Percentiles rank a stretch among this genome's conserved stretches.
phyloP scores from a whole-genome alignment of 768 basidiomycete genomes.

The Boletales sp. region DNA sequence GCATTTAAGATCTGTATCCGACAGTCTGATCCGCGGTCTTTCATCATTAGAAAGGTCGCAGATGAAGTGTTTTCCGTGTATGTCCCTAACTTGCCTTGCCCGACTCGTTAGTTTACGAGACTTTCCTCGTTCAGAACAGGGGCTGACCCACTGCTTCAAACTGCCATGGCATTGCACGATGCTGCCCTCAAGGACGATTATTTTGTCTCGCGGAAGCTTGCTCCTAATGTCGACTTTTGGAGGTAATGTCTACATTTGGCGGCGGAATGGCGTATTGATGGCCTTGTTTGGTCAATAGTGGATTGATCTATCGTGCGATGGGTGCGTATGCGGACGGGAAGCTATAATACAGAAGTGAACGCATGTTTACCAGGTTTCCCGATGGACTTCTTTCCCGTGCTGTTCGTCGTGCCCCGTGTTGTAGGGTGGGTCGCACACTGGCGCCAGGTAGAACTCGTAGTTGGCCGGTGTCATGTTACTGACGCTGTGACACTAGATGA shows the following conservation, averaged over 20 bases:
- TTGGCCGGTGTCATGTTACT: neutral
- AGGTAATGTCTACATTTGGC: slow-evolving; percentile 25
- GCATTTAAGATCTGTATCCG: neutral
- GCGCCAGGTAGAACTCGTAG: slow-evolving; percentile 56
- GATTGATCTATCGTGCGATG: slow-evolving; percentile 90
- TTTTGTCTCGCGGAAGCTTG: slow-evolving; percentile 75
- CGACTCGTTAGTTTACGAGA: neutral
- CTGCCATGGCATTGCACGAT: slow-evolving; percentile 85
- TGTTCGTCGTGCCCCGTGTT: slow-evolving; percentile 89
- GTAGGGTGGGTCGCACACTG: slow-evolving; percentile 94
- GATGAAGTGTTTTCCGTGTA: slow-evolving; percentile 90
- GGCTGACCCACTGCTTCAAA: slow-evolving; percentile 78
- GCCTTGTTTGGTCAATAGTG: slow-evolving; percentile 39
- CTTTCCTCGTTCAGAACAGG: slow-evolving; percentile 56
- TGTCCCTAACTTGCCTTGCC: slow-evolving; percentile 19
- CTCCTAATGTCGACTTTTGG: slow-evolving; percentile 93
- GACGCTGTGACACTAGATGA: slow-evolving; percentile 56
- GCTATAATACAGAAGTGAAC: neutral
- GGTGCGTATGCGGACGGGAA: slow-evolving; percentile 41
- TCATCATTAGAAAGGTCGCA: slow-evolving; percentile 86
- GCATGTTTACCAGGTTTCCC: slow-evolving; percentile 64
- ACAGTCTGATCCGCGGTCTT: slow-evolving; percentile 87
- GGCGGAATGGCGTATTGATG: neutral
- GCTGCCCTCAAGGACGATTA: slow-evolving; percentile 90
- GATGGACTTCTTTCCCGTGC: slow-evolving; percentile 89